phyloP scores from a whole-genome alignment of 345 rosid species.

The Bruguiera parviflora region DNA sequence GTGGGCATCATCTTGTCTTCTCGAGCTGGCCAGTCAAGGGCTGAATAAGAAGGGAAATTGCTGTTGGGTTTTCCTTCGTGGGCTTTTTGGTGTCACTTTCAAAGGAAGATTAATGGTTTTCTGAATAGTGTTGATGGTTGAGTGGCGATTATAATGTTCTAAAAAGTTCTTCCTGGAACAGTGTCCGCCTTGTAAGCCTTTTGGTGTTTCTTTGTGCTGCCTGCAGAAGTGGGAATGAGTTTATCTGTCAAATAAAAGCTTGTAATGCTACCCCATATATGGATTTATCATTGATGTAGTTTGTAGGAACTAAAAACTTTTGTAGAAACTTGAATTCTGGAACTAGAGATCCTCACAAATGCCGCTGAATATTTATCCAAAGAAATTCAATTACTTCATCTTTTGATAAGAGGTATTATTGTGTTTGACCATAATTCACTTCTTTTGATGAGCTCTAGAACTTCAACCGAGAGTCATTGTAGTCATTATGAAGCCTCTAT shows the following conservation, averaged over 20 bases:
- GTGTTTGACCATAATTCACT: too few species aligned
- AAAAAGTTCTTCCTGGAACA: conserved; percentile 13
- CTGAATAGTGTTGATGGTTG: conserved; percentile 12
- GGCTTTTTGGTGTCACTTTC: background rate
- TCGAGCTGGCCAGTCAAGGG: conserved; percentile 94
- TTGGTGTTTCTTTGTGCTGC: conserved; percentile 23
- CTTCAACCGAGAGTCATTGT: too few species aligned
- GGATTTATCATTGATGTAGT: conserved; percentile 17
- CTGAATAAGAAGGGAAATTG: conserved; percentile 43
- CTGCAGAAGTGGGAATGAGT: conserved; percentile 22
- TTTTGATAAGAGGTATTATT: too few species aligned
- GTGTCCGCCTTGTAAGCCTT: conserved; percentile 17
- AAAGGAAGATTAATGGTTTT: conserved; percentile 10
- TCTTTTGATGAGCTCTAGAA: too few species aligned
- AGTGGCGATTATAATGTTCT: conserved; percentile 17
- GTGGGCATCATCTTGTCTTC: conserved; percentile 93
- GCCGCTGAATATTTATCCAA: background rate
- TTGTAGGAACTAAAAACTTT: conserved; percentile 15
- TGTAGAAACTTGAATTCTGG: conserved; percentile 13
- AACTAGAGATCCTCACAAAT: background rate
- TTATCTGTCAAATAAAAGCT: conserved; percentile 29
- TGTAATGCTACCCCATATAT: conserved; percentile 18
- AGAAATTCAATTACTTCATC: background rate
- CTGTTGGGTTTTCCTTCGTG: conserved; percentile 23
- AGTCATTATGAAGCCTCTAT: too few species aligned